phyloP scores from a whole-genome alignment of 2,329 filamentous ascomycete genomes.

The Aspergillus sp. region DNA sequence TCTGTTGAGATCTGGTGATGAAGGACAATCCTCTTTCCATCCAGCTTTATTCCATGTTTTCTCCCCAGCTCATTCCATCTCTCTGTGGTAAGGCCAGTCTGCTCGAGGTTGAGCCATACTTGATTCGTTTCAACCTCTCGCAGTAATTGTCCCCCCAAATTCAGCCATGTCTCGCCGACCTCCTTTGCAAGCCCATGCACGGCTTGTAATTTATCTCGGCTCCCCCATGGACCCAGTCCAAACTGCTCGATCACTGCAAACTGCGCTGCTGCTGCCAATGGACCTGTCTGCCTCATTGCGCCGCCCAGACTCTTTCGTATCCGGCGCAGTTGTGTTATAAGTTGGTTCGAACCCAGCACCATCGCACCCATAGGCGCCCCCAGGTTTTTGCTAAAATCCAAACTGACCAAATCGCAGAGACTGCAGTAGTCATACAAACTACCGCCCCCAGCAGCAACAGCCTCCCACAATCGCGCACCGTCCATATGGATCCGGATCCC shows the following conservation, averaged over 20 bases:
- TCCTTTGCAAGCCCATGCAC: slow-evolving; percentile 59
- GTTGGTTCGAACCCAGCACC: slow-evolving; percentile 55
- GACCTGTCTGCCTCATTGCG: slow-evolving; percentile 69
- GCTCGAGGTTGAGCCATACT: not conserved
- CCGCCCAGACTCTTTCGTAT: slow-evolving; percentile 75
- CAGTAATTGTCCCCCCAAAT: slow-evolving; percentile 61
- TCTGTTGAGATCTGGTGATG: not conserved
- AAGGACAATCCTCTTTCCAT: not conserved
- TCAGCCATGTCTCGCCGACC: slow-evolving; percentile 62
- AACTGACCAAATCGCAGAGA: slow-evolving; percentile 66
- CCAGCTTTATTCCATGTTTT: not conserved
- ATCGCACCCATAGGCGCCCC: slow-evolving; percentile 73
- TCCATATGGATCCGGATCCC: slow-evolving; percentile 64
- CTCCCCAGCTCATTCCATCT: not conserved
- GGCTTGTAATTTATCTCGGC: slow-evolving; percentile 52
- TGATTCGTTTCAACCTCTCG: slow-evolving; percentile 18
- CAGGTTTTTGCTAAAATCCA: slow-evolving; percentile 75
- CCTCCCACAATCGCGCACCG: slow-evolving; percentile 75
- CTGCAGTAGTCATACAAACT: slow-evolving; percentile 62
- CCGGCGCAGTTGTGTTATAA: slow-evolving; percentile 64
- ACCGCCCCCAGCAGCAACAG: slow-evolving; percentile 64
- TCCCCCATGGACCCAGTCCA: slow-evolving; percentile 52
- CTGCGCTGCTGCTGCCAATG: slow-evolving; percentile 67
- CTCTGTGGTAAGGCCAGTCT: not conserved
- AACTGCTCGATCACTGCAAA: slow-evolving; percentile 68